Conservation (phyloP, 164 flowering plant species). For the Sextonia rubra region DNA sequence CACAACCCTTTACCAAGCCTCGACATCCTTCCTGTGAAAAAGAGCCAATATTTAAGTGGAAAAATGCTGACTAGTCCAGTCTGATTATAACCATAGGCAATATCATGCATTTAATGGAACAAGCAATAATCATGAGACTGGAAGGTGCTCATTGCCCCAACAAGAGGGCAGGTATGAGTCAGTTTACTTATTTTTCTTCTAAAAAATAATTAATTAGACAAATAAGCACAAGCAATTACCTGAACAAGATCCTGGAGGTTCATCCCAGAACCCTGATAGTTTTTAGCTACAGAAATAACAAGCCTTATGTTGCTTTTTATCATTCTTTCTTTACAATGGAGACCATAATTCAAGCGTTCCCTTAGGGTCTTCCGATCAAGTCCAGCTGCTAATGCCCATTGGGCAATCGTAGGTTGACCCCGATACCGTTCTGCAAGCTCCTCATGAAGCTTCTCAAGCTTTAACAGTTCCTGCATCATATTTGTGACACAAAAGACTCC, state of each 20-base stretch:
- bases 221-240: constrained; percentile 26
- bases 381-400: constrained; percentile 92
- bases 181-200: no score
- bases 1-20: constrained; percentile 83
- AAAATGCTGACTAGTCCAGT: not conserved
- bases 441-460: constrained; percentile 63
- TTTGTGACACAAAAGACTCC: not conserved
- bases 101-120: not conserved
- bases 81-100: not conserved
- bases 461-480: constrained; percentile 62
- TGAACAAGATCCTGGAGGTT: constrained; percentile 95
- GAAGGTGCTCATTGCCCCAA: no score
- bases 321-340: constrained; percentile 81
- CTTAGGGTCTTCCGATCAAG: constrained; percentile 71
- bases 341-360: constrained; percentile 63
- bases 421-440: constrained; percentile 67
- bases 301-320: constrained; percentile 89
- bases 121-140: no score
- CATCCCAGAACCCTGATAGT: constrained; percentile 83
- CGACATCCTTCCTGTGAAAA: constrained; percentile 80
- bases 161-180: not conserved
- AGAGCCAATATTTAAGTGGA: not conserved
- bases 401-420: constrained; percentile 59
- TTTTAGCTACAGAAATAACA: constrained; percentile 94
- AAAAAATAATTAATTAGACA: no score